Evolutionary conservation across 495 filamentous ascomycete species (phyloP).

Genomic region (Aspergillus homomorphus): DNA sequence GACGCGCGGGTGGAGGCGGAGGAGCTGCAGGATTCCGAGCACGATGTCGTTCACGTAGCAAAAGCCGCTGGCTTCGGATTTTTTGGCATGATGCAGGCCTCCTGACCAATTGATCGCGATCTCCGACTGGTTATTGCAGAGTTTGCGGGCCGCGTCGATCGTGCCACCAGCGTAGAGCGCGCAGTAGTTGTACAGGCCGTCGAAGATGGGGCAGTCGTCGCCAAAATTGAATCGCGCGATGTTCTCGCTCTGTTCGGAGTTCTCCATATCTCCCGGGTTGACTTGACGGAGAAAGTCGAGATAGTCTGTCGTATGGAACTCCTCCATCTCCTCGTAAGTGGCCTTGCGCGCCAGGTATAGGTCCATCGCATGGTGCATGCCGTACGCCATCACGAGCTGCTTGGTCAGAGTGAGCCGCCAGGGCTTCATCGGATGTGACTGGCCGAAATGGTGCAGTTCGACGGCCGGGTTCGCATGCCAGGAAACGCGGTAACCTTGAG

Average conservation of each 20-base stretch:
- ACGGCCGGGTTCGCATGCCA: slow-evolving; percentile 95
- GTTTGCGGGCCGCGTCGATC: slow-evolving; percentile 85
- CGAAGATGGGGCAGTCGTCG: slow-evolving; percentile 94
- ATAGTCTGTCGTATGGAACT: slow-evolving; percentile 87
- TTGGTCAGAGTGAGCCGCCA: slow-evolving; percentile 96
- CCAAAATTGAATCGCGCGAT: slow-evolving; percentile 73
- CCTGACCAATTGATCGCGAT: slow-evolving; percentile 99
- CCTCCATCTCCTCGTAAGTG: slow-evolving; percentile 78
- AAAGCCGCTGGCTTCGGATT: slow-evolving; percentile 88
- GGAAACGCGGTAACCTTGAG: slow-evolving; percentile 87
- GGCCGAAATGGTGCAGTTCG: slow-evolving; percentile 93
- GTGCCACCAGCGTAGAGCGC: slow-evolving; percentile 88
- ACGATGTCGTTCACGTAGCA: slow-evolving; percentile 99
- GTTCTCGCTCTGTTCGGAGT: slow-evolving; percentile 39
- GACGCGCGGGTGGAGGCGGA: slow-evolving; percentile 83
- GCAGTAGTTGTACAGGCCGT: slow-evolving; percentile 92
- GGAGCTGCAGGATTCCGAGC: slow-evolving; percentile 84
- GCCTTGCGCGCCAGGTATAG: slow-evolving; percentile 78
- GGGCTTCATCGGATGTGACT: slow-evolving; percentile 96
- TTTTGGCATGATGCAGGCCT: slow-evolving; percentile 96
- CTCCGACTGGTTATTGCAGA: slow-evolving; percentile 79
- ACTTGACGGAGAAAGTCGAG: slow-evolving; percentile 70
- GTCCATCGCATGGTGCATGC: slow-evolving; percentile 95
- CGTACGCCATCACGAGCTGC: slow-evolving; percentile 87
- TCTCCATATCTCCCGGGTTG: slow-evolving; percentile 46